These are phyloP conservation scores for Lepidium didymum DNA, from an alignment of 345 rosid genomes.

Conservation along the genomic window DNA sequence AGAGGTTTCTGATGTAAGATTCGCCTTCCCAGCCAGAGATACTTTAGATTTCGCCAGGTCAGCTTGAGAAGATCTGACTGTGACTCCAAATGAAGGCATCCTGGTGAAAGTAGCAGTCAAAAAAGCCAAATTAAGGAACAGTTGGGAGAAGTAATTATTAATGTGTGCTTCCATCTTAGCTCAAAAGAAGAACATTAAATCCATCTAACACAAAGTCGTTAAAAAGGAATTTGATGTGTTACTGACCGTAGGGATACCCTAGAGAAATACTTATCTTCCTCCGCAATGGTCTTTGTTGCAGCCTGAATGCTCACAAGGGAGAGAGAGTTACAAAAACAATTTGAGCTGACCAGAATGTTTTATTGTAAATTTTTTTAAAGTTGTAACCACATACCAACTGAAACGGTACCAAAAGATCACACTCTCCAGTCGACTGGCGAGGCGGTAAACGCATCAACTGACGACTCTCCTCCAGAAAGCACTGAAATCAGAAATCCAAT, in stretches of 20 bases:
- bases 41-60: constrained; percentile 51
- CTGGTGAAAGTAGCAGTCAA: constrained; percentile 27
- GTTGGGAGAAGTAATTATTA: constrained; percentile 5
- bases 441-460: constrained; percentile 95
- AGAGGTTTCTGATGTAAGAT: constrained; percentile 44
- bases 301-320: constrained; percentile 56
- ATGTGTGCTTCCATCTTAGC: constrained; percentile 5
- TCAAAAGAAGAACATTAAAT: neutral
- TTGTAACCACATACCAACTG: constrained; percentile 62
- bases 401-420: constrained; percentile 96
- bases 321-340: neutral
- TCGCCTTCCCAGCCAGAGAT: constrained; percentile 37
- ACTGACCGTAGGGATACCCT: constrained; percentile 80
- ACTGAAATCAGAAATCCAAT: constrained; percentile 38
- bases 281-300: constrained; percentile 79
- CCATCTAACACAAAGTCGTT: neutral
- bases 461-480: constrained; percentile 95
- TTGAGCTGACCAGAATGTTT: neutral
- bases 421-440: constrained; percentile 92
- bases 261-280: constrained; percentile 85
- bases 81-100: constrained; percentile 83
- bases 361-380: neutral
- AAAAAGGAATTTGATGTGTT: neutral
- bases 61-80: constrained; percentile 61
- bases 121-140: constrained; percentile 4